Percentiles rank a stretch among this genome's conserved stretches.
These are phyloP conservation scores for Caloboletus firmus DNA, from an alignment of 1,284 basidiomycete genomes.

Conservation along the genomic window DNA sequence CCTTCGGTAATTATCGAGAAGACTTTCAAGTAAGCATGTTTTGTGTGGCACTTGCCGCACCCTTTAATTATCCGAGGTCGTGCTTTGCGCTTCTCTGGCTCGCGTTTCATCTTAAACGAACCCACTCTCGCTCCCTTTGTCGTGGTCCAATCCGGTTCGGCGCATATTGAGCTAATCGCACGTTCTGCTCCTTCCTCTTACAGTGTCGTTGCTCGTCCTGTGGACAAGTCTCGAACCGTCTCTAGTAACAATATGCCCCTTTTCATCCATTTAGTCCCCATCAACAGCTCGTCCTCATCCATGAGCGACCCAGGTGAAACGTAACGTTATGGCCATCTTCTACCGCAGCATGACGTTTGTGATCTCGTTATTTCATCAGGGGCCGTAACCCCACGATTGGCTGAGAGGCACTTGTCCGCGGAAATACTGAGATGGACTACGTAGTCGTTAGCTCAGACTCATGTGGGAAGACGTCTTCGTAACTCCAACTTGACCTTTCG, in stretches of 20 bases:
- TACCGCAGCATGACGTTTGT: slow-evolving; percentile 10
- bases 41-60: slow-evolving; percentile 16
- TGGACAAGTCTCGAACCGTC: slow-evolving; percentile 49
- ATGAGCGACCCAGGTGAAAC: slow-evolving; percentile 11
- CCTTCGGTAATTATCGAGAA: slow-evolving; percentile 58
- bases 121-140: not conserved
- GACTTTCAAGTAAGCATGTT: slow-evolving; percentile 54
- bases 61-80: slow-evolving; percentile 23
- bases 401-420: slow-evolving; percentile 23
- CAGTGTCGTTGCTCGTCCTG: slow-evolving; percentile 56
- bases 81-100: slow-evolving; percentile 13
- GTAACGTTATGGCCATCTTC: slow-evolving; percentile 15
- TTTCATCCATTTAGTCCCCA: slow-evolving; percentile 37
- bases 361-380: slow-evolving; percentile 25
- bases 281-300: slow-evolving; percentile 10
- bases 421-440: slow-evolving; percentile 12
- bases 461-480: slow-evolving; percentile 25
- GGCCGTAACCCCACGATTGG: slow-evolving; percentile 13
- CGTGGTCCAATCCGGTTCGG: slow-evolving; percentile 12
- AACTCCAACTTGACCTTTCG: slow-evolving; percentile 1
- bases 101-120: slow-evolving; percentile 29
- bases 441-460: slow-evolving; percentile 26
- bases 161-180: slow-evolving; percentile 14
- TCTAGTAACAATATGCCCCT: slow-evolving; percentile 59
- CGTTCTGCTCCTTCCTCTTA: not conserved